These are phyloP conservation scores for Backusella psychrophila DNA, from an alignment of 192 early-diverging fungal genomes.

Conservation along the genomic window DNA sequence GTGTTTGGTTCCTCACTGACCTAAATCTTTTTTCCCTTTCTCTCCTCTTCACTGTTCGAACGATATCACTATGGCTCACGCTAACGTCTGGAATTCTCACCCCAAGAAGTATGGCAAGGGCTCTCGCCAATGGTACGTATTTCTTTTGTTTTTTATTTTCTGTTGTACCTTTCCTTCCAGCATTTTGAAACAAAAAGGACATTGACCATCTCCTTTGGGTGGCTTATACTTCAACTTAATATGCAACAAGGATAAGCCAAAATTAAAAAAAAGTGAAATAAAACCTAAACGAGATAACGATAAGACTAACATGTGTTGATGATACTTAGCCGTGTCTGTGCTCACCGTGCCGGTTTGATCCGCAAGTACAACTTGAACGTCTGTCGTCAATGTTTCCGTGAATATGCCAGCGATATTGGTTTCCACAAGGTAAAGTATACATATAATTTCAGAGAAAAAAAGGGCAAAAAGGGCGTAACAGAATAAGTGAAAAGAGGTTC, in stretches of 20 bases:
- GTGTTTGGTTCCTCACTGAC: constrained; percentile 10
- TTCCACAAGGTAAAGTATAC: constrained; percentile 84
- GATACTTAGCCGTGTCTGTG: constrained; percentile 85
- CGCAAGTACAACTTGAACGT: constrained; percentile 99
- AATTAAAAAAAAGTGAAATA: not conserved
- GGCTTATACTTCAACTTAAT: constrained; percentile 8
- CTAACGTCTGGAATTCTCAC: constrained; percentile 96
- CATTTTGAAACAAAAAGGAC: not conserved
- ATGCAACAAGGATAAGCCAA: not conserved
- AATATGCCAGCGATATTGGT: constrained; percentile 97
- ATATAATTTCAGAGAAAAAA: not conserved
- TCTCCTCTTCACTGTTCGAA: constrained; percentile 10
- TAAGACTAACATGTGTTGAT: not conserved
- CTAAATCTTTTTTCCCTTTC: constrained; percentile 14
- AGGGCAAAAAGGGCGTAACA: not conserved
- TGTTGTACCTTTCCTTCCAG: not conserved
- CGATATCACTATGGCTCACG: constrained; percentile 81
- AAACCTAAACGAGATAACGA: not conserved
- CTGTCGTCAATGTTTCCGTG: constrained; percentile 99
- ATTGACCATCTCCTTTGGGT: not conserved
- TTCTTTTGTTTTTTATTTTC: too few relatives aligned
- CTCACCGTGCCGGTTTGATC: constrained; percentile 99
- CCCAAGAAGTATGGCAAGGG: constrained; percentile 97
- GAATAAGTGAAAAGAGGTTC: not conserved
- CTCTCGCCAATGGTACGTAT: constrained; percentile 89